phyloP scores from a whole-genome alignment of 176 grass and related monocot genomes.

The Tuctoria greenei region DNA sequence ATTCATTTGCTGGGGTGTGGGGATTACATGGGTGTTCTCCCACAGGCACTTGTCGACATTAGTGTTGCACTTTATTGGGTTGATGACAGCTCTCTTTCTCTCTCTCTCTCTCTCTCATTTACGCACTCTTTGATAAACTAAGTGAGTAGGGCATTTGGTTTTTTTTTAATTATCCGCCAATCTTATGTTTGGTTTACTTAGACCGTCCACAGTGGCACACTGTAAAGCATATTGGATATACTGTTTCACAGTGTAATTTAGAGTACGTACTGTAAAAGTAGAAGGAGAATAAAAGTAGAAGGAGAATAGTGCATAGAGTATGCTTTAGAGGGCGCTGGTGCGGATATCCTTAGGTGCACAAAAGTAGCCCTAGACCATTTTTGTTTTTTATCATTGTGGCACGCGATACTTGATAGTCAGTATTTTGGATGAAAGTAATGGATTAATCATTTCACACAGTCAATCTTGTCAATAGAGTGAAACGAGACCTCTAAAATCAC shows the following conservation, averaged over 20 bases:
- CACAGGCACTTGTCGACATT: neutral
- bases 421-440: neutral
- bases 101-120: too few species aligned
- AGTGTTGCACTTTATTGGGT: too few species aligned
- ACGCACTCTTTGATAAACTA: neutral
- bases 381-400: neutral
- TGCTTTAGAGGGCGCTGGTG: too few species aligned
- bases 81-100: too few species aligned
- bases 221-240: too few species aligned
- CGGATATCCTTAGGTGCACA: too few species aligned
- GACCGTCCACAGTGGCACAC: too few species aligned
- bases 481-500: neutral
- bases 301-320: too few species aligned
- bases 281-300: too few species aligned
- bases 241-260: too few species aligned
- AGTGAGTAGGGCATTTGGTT: neutral
- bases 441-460: neutral
- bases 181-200: neutral
- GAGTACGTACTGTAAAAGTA: too few species aligned
- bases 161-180: neutral
- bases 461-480: neutral
- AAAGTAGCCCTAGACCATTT: neutral
- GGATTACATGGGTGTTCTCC: neutral
- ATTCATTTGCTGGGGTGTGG: conserved; percentile 5
- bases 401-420: neutral